A percentile compares a stretch with the other conserved stretches of the same genome.
phyloP scores from a whole-genome alignment of 805 yeast genomes.

The Ogataea methylovora region DNA sequence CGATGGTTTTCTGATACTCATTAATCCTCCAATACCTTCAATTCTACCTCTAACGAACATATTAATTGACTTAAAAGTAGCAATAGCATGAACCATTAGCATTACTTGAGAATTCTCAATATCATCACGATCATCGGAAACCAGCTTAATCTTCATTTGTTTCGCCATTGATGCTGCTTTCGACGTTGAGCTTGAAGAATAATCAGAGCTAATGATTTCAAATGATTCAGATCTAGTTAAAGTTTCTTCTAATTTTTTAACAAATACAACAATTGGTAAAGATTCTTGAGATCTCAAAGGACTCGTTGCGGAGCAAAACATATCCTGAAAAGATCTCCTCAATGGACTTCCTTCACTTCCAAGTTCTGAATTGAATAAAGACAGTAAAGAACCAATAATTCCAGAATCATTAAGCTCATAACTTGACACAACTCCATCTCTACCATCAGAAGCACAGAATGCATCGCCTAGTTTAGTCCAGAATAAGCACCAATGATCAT shows the following conservation, averaged over 20 bases:
- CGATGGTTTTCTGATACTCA: constrained; percentile 14
- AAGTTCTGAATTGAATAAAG: constrained; percentile 24
- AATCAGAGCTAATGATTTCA: constrained; percentile 35
- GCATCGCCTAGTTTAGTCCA: constrained; percentile 33
- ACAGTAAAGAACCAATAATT: constrained; percentile 36
- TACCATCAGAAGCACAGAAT: constrained; percentile 19
- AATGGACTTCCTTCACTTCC: constrained; percentile 26
- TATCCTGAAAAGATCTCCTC: constrained; percentile 32
- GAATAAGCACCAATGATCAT: constrained; percentile 24
- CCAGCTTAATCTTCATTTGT: constrained; percentile 56
- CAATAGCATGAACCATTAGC: constrained; percentile 51
- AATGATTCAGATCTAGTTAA: constrained; percentile 69
- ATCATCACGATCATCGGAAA: constrained; percentile 26
- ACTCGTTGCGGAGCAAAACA: constrained; percentile 27
- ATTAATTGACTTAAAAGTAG: constrained; percentile 47
- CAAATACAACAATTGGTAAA: constrained; percentile 35
- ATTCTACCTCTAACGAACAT: constrained; percentile 37
- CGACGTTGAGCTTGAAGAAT: constrained; percentile 8
- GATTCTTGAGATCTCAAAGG: constrained; percentile 21
- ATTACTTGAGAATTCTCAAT: constrained; percentile 26
- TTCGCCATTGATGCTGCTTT: constrained; percentile 61
- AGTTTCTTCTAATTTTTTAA: constrained; percentile 62
- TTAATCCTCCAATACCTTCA: constrained; percentile 20
- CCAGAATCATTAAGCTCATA: constrained; percentile 73
- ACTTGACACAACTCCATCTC: constrained; percentile 42